Evolutionary conservation across 148 eudicot species (phyloP), one percentile per base, ranked within the genome.

Genomic region (Fagopyrum tataricum): DNA sequence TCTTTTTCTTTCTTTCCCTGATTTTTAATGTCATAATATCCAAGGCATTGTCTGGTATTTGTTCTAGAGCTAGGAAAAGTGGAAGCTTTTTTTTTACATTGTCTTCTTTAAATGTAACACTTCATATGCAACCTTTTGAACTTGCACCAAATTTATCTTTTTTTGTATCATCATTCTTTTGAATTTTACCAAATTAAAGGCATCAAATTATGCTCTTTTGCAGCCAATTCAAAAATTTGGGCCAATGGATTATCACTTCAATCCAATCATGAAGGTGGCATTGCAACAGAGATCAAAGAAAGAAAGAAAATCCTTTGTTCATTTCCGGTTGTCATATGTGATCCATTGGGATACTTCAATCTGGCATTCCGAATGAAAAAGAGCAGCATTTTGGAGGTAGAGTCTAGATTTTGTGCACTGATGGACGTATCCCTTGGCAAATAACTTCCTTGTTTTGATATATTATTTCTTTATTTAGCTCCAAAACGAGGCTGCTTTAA

Each of bases 191-290:
- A 39, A 64, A 64, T 2, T 39, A 9, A 64, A 64, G 69, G 39
- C 4, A 7, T 64, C 44, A 62, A 62, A 62, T 67, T 70, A 49
- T 74, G 52, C 56, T 73, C 55, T 31, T 14, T 79, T 86, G 80
- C 87, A 94, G 98, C 97, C 76, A 81, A 81, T 76, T 91, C 97
- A 74, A 87, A 89, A 77, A 58, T 76, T 75, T 94, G 98, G 98
- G 89, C 79, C 39, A 84, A 72, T 62, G 97, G 98, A 46, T 78
- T 94, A 44, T 73, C 80, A 67, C 84, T 94, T 72, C 89, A 76
- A 69, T 72, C 85, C 58, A 78, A 79, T 74, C 83, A 76, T 72
- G 87, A 76, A 64, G 74, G 52, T 62, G 68, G 41, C 68, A 31
- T 31, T 62, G 9, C 68, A 13, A 62, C 17, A 31, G 76, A 73